Base-by-base conservation (phyloP, 1,139 yeast genomes). In the Diutina neorugosa region DNA sequence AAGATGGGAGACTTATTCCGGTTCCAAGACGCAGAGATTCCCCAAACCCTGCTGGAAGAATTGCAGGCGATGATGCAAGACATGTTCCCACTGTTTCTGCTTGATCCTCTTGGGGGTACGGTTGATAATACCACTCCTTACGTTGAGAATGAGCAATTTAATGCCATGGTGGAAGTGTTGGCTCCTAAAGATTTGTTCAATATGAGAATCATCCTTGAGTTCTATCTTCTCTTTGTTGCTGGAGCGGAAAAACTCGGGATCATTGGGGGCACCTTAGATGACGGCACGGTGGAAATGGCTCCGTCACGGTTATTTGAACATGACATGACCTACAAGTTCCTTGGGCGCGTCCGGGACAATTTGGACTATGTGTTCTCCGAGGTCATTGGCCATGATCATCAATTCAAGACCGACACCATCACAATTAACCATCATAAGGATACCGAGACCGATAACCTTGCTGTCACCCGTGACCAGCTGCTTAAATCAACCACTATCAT, bases 111-210 rank as follows among this genome's bases (percentile, higher is more conserved):
- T 3, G 41, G 47, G 43, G 20, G 20, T 9, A 53, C 44, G 7
- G 34, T 52, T 11, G 50, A n/a, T 11, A 4, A 52, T 56, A 5
- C 71, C 82, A 0, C 81, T 3, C 48, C 82, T 4, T 84, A 78
- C 60, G 77, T 86, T 52, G 81, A 82, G 53, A 80, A 73, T 57
- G 86, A 81, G 57, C 67, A 76, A 4, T 74, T 74, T 57, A 73
- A 69, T 58, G 74, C 80, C 14, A 75, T 76, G 58, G 84, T 86
- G 54, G 84, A 84, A 56, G 78, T 85, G 1, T 70, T 91, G 48
- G 87, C 87, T 1, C 83, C 86, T 0, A 81, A 89, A 4, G 82
- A 82, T 61, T 77, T 89, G n/a, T 82, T 86, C 67, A 88, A 90
- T 61, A 87, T 90, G 84, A 77, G 94, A 58, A 78, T 87, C 3